Evolutionary conservation across 208 protist species (phyloP).

Genomic region (Trypanosoma conorhini): DNA sequence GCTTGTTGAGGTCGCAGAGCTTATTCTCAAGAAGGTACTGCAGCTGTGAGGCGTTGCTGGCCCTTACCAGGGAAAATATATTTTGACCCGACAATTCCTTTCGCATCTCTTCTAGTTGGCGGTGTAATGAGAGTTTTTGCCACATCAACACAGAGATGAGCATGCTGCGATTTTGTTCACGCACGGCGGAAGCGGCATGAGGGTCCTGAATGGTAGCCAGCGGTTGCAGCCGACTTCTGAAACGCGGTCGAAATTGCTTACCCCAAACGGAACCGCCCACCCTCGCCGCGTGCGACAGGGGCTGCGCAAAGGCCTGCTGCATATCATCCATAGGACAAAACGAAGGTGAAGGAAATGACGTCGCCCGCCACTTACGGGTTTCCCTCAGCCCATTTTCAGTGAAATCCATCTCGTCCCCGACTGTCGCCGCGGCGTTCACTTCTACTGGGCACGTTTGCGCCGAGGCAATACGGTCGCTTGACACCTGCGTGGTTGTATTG

Average conservation of each 20-base stretch:
- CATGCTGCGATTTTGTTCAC: slow-evolving; percentile 49
- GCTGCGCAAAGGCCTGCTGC: not conserved
- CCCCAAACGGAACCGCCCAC: not conserved
- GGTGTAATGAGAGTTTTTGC: slow-evolving; percentile 54
- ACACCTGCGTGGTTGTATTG: not conserved
- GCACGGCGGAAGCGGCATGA: slow-evolving; percentile 26
- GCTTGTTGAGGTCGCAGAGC: slow-evolving; percentile 69
- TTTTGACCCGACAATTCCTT: slow-evolving; percentile 61
- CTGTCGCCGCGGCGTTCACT: not conserved
- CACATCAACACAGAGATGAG: slow-evolving; percentile 72
- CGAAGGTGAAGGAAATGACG: not conserved
- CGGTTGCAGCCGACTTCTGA: slow-evolving; percentile 4
- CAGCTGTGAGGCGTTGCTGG: slow-evolving; percentile 76
- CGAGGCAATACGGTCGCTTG: not conserved
- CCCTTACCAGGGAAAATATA: slow-evolving; percentile 82
- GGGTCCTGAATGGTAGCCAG: slow-evolving; percentile 17
- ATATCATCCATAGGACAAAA: not conserved
- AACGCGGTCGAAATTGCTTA: not conserved
- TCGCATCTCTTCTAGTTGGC: slow-evolving; percentile 51
- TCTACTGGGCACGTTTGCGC: not conserved
- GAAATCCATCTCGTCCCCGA: not conserved
- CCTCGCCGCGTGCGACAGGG: not conserved
- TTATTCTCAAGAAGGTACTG: slow-evolving; percentile 71
- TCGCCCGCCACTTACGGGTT: not conserved
- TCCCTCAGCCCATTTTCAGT: not conserved